A percentile compares a stretch with the other conserved stretches of the same genome.
Conservation (phyloP, 2,329 filamentous ascomycete genomes). For the Aspergillus fumigatiaffinis region DNA sequence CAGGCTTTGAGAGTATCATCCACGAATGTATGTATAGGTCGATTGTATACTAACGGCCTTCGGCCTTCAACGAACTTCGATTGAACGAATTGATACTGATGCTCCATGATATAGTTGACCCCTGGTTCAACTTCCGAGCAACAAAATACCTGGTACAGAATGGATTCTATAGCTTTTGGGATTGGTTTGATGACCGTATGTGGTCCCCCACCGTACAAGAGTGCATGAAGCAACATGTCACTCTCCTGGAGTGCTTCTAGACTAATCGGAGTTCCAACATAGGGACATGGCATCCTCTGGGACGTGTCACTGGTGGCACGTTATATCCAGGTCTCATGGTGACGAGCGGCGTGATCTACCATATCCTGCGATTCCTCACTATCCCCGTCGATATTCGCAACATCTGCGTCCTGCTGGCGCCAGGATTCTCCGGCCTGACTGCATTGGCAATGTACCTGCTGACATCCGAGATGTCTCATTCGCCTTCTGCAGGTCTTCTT, state of each 20-base stretch:
- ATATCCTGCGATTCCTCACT: constrained; percentile 80
- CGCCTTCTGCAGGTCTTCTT: constrained; percentile 87
- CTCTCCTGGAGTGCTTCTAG: neutral
- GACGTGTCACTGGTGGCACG: constrained; percentile 97
- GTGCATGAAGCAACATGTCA: constrained; percentile 15
- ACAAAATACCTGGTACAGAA: constrained; percentile 96
- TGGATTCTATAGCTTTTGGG: constrained; percentile 99
- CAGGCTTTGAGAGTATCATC: constrained; percentile 97
- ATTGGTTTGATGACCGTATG: constrained; percentile 97
- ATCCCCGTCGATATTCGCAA: constrained; percentile 97
- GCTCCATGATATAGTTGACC: constrained; percentile 67
- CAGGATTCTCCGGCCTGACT: constrained; percentile 89
- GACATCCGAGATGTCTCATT: constrained; percentile 96
- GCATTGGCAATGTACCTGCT: constrained; percentile 90
- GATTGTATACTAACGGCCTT: neutral
- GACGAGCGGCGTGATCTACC: constrained; percentile 95
- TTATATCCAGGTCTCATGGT: constrained; percentile 99
- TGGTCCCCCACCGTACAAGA: constrained; percentile 11
- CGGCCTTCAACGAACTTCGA: neutral
- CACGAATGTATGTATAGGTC: constrained; percentile 79
- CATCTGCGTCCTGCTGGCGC: constrained; percentile 94
- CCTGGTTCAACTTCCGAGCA: constrained; percentile 99
- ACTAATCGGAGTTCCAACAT: constrained; percentile 7
- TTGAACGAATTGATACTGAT: constrained; percentile 20
- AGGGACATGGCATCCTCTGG: constrained; percentile 97